A percentile compares a stretch with the other conserved stretches of the same genome.
Conservation (phyloP, 352 stramenopile species). For the Globisporangium megalacanthum region DNA sequence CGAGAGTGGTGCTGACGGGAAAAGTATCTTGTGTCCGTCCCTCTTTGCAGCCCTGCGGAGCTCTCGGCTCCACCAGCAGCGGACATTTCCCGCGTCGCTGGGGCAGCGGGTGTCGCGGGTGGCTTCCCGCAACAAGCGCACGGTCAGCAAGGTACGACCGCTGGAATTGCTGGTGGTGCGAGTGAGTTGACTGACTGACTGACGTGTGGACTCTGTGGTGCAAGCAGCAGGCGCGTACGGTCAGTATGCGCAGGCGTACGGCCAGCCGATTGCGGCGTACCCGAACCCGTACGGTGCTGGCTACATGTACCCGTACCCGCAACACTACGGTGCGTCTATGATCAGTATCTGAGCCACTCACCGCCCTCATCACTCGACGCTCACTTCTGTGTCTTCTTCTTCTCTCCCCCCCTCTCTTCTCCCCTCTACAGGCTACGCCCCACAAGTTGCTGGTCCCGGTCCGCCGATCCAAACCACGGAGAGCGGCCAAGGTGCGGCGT, state of each 20-base stretch:
- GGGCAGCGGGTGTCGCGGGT: conserved; percentile 20
- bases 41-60: conserved; percentile 39
- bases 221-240: conserved; percentile 36
- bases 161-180: background rate
- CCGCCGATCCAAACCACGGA: conserved; percentile 87
- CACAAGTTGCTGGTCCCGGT: conserved; percentile 76
- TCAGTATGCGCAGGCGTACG: conserved; percentile 69
- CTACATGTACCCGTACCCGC: conserved; percentile 86
- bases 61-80: conserved; percentile 28
- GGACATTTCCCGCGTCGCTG: conserved; percentile 26
- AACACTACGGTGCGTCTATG: conserved; percentile 57
- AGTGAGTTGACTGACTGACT: background rate
- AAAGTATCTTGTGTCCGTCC: background rate
- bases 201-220: background rate
- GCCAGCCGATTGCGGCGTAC: conserved; percentile 67
- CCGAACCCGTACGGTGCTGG: conserved; percentile 61
- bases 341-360: too few species aligned
- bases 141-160: conserved; percentile 34
- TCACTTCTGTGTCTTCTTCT: background rate
- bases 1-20: background rate
- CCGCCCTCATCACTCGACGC: too few species aligned
- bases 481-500: conserved; percentile 74
- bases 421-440: conserved; percentile 54
- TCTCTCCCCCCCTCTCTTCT: conserved; percentile 3
- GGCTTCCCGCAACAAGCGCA: conserved; percentile 33